Evolutionary conservation across 345 rosid species (phyloP).

Genomic region (Citrus cavaleriei): DNA sequence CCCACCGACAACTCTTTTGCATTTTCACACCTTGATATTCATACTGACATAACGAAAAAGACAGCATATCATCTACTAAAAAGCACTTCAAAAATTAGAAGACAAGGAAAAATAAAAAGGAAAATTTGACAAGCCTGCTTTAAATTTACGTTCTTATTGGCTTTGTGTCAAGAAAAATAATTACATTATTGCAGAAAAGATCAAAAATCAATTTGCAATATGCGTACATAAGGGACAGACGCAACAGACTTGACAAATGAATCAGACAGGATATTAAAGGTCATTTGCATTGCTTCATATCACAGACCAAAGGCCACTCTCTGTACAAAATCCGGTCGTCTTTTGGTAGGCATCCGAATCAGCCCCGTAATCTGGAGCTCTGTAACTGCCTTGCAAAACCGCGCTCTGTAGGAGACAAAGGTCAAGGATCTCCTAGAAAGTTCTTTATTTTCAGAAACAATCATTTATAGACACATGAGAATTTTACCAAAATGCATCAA

Average conservation of each 20-base stretch:
- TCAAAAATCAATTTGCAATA: neutral
- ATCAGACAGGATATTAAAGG: neutral
- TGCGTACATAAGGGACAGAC: neutral
- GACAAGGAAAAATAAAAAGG: too few species aligned
- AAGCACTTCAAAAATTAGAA: too few species aligned
- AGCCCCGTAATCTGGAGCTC: constrained; percentile 96
- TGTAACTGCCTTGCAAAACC: constrained; percentile 76
- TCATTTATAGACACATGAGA: neutral
- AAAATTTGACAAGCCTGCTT: too few species aligned
- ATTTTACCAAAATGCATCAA: neutral
- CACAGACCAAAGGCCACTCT: constrained; percentile 84
- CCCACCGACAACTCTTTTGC: neutral
- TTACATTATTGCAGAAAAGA: neutral
- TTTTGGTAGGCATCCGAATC: constrained; percentile 78
- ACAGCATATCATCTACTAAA: neutral
- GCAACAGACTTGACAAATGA: neutral
- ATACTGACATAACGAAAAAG: neutral
- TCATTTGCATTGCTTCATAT: neutral
- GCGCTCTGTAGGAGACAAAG: constrained; percentile 49
- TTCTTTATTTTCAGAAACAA: too few species aligned
- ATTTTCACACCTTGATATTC: too few species aligned
- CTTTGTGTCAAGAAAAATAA: neutral
- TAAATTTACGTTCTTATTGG: neutral
- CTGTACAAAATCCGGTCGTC: constrained; percentile 81
- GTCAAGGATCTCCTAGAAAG: constrained; percentile 37